Evolutionary conservation across 1,284 basidiomycete species (phyloP).

Genomic region (Cutaneotrichosporon sp.): DNA sequence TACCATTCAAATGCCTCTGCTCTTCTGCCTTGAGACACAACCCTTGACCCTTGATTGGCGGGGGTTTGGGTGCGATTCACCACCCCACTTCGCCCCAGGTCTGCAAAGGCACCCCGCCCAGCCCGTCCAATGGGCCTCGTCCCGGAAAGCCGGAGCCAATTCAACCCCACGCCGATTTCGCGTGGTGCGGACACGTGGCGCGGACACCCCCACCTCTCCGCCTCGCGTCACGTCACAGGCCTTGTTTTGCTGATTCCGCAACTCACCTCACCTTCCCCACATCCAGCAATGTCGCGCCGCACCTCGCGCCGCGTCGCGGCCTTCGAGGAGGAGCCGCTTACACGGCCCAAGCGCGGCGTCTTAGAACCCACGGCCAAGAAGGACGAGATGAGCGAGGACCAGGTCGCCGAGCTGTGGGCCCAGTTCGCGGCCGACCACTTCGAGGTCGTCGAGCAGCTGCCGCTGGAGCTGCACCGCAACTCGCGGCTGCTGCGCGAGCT

Average conservation of each 20-base stretch:
- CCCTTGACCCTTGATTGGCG: too few relatives aligned
- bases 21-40: too few relatives aligned
- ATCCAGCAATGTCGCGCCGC: slow-evolving; percentile 5
- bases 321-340: neutral
- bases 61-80: too few relatives aligned
- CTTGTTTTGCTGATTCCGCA: neutral
- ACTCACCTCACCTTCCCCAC: neutral
- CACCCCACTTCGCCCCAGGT: too few relatives aligned
- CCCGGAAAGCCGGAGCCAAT: too few relatives aligned
- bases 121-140: too few relatives aligned
- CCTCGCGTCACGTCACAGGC: too few relatives aligned
- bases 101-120: too few relatives aligned
- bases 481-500: slow-evolving; percentile 77
- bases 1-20: too few relatives aligned
- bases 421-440: slow-evolving; percentile 74
- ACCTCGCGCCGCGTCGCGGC: slow-evolving; percentile 3
- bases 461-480: slow-evolving; percentile 77
- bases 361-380: neutral
- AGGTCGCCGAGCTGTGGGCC: slow-evolving; percentile 65
- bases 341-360: neutral
- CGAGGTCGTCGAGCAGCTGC: slow-evolving; percentile 83
- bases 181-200: too few relatives aligned
- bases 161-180: too few relatives aligned
- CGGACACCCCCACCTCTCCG: too few relatives aligned
- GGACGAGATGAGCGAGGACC: slow-evolving; percentile 28